A percentile compares a stretch with the other conserved stretches of the same genome.
These are phyloP conservation scores for Rhizophora mangle DNA, from an alignment of 345 rosid species.

Conservation along the genomic window DNA sequence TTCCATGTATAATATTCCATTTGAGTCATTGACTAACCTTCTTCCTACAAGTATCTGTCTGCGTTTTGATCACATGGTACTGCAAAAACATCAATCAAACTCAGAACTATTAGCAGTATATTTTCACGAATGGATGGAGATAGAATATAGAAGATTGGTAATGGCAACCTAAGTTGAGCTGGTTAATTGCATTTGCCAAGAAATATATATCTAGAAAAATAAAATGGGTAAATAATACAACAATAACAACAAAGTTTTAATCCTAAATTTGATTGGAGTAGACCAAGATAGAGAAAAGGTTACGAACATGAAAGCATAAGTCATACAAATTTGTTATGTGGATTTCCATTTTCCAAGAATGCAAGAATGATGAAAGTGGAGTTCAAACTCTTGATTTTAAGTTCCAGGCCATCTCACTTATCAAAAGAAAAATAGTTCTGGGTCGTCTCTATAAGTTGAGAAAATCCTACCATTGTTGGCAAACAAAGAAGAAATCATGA, in stretches of 20 bases:
- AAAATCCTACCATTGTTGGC: no score
- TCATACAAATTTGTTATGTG: not conserved
- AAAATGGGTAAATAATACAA: not conserved
- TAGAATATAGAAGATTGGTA: no score
- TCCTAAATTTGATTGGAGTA: no score
- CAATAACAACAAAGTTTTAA: no score
- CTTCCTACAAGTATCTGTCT: constrained; percentile 46
- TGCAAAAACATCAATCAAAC: constrained; percentile 18
- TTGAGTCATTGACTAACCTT: constrained; percentile 34
- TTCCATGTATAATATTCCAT: not conserved
- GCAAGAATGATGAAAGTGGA: constrained; percentile 3
- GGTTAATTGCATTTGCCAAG: no score
- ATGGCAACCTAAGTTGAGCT: no score
- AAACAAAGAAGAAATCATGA: no score
- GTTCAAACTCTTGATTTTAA: not conserved
- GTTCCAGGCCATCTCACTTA: not conserved
- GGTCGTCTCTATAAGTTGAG: no score
- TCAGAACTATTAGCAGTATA: constrained; percentile 7
- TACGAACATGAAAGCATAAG: not conserved
- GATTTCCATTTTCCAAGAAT: not conserved
- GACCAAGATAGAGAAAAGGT: no score
- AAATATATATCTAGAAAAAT: not conserved
- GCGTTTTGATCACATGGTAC: constrained; percentile 46
- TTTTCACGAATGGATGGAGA: no score
- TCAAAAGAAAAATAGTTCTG: no score